A percentile compares a stretch with the other conserved stretches of the same genome.
Evolutionary conservation across 2,329 filamentous ascomycete genomes (phyloP).

Genomic region (Chaetoscypha palmicola): DNA sequence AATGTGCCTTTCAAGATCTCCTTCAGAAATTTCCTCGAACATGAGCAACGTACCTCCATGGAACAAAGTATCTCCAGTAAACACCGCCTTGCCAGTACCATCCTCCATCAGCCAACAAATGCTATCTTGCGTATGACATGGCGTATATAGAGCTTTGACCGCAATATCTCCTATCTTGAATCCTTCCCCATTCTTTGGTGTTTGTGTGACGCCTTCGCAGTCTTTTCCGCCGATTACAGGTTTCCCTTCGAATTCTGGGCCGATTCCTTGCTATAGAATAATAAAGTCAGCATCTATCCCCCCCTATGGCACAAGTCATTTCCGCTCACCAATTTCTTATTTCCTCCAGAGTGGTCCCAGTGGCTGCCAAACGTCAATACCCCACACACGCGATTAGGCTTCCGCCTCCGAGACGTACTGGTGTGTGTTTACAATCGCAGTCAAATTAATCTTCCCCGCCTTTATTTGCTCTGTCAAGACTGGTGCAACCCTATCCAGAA

Average conservation of each 20-base stretch:
- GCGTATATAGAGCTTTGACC: constrained; percentile 85
- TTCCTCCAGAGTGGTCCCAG: constrained; percentile 90
- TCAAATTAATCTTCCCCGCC: constrained; percentile 70
- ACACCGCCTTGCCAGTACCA: constrained; percentile 68
- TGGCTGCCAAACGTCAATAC: constrained; percentile 50
- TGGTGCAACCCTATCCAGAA: constrained; percentile 45
- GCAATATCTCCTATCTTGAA: constrained; percentile 81
- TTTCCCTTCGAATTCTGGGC: constrained; percentile 32
- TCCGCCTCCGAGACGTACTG: constrained; percentile 74
- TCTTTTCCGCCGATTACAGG: constrained; percentile 83
- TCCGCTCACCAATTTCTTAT: constrained; percentile 63
- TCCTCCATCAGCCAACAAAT: constrained; percentile 94
- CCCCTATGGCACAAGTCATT: no score
- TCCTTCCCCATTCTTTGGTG: constrained; percentile 64
- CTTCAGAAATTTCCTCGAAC: no score
- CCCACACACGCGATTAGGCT: no score
- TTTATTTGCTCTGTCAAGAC: constrained; percentile 67
- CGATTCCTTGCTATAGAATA: not conserved
- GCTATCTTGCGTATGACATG: constrained; percentile 96
- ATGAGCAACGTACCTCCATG: constrained; percentile 63
- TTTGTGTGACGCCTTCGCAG: constrained; percentile 72
- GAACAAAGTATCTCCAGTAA: constrained; percentile 95
- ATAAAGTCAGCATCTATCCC: no score
- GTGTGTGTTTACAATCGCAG: constrained; percentile 90
- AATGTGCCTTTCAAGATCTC: not conserved